Evolutionary conservation across 2,329 filamentous ascomycete species (phyloP).

Genomic region (Fusarium oligoseptatum): DNA sequence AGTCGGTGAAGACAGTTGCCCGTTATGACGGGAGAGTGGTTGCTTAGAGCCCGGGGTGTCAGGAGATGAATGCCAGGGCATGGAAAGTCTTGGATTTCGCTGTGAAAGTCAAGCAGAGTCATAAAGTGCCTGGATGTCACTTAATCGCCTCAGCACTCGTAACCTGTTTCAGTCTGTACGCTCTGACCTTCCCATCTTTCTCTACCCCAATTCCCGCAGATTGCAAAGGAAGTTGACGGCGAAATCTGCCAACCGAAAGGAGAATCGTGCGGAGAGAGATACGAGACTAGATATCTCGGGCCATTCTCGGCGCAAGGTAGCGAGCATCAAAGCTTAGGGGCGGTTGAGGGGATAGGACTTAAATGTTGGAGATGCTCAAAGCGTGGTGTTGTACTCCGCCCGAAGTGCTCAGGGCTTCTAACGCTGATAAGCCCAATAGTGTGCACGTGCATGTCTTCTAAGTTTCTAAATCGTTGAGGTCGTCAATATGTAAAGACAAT

Average conservation of each 20-base stretch:
- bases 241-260: not conserved
- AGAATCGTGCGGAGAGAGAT: not conserved
- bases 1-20: not conserved
- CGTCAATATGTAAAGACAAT: not conserved
- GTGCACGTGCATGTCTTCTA: not conserved
- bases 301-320: not conserved
- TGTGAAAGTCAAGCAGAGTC: not conserved
- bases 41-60: not conserved
- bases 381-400: not conserved
- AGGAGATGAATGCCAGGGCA: not conserved
- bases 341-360: not conserved
- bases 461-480: not conserved
- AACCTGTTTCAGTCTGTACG: not conserved
- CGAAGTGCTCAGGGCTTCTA: fast-evolving
- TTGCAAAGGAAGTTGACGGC: not conserved
- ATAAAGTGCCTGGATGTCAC: not conserved
- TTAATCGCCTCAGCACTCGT: not conserved
- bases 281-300: not conserved
- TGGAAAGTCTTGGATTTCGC: not conserved
- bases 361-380: not conserved
- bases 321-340: not conserved
- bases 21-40: not conserved
- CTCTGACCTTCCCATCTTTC: not conserved
- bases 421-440: not conserved
- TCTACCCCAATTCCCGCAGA: not conserved